A percentile compares a stretch with the other conserved stretches of the same genome.
These are phyloP conservation scores for Canariomyces notabilis DNA, from an alignment of 2,329 filamentous ascomycete genomes.

Conservation along the genomic window DNA sequence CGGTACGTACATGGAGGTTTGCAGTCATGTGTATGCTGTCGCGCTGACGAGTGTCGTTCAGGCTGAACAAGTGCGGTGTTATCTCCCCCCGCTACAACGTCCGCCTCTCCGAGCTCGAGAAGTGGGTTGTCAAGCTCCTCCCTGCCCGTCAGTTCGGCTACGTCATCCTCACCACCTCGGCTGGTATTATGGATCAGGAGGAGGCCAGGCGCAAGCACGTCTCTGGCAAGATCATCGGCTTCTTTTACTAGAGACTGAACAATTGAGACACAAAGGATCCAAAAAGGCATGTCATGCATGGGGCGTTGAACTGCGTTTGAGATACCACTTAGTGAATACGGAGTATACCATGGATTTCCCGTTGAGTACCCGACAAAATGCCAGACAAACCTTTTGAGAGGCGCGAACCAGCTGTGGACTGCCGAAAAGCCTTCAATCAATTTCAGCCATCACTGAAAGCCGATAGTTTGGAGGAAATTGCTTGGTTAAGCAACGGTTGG, in stretches of 20 bases:
- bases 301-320: constrained; percentile 18
- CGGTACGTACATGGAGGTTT: constrained; percentile 41
- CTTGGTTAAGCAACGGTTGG: no score
- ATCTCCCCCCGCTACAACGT: constrained; percentile 99
- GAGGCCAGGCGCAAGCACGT: constrained; percentile 99
- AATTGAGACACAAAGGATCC: constrained; percentile 16
- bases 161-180: constrained; percentile 97
- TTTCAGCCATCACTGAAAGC: no score
- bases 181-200: constrained; percentile 99
- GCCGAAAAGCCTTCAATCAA: no score
- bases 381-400: no score
- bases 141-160: constrained; percentile 99
- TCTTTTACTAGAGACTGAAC: constrained; percentile 76
- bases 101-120: constrained; percentile 94
- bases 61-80: constrained; percentile 97
- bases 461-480: no score
- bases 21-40: constrained; percentile 8
- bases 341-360: constrained; percentile 2
- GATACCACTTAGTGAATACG: constrained; percentile 19
- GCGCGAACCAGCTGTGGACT: no score
- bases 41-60: constrained; percentile 16
- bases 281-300: constrained; percentile 13
- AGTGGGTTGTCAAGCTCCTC: constrained; percentile 99
- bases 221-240: constrained; percentile 97
- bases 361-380: no score